Base-by-base conservation (phyloP, 1,284 basidiomycete genomes). In the Pascua guehoae region DNA sequence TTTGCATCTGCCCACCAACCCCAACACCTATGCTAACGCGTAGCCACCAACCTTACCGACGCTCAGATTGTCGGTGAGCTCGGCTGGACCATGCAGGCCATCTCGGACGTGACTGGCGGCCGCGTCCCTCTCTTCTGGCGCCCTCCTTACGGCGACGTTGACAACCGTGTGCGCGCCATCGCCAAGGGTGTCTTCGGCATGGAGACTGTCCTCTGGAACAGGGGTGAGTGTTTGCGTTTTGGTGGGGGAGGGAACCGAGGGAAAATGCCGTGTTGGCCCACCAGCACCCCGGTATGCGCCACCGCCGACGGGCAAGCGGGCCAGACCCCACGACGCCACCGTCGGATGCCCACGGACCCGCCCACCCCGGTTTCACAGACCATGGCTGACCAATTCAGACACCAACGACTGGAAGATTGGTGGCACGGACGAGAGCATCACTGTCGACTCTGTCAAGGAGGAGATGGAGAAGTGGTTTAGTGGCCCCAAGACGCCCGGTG, bases 21-120 rank as follows among this genome's bases (percentile, higher is more conserved):
- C n/a, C n/a, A n/a, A n/a, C n/a, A n/a, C n/a, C n/a, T n/a, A n/a
- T n/a, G n/a, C n/a, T n/a, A n/a, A n/a, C n/a, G n/a, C n/a, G n/a
- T n/a, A 70, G 67, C 79, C 53, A 82, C 82, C 42, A 80, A 79
- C 5, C 70, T 81, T 18, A 76, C 80, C 50, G 83, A 84, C 72
- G 81, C 82, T 65, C 68, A 81, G 57, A 79, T 84, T 53, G 73
- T 83, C 10, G 80, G 77, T 53, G 81, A 83, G 68, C 77, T 84
- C 44, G 81, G 79, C 37, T 79, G 75, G 76, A 78, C 78, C 8
- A 72, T 73, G 63, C 72, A 77, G 61, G 73, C 75, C 57, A 75
- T 76, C 51, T 58, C 65, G 41, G 75, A 77, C 61, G 59, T 74
- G 16, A 75, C 66, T 40, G 73, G 72, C 53, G 78, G 68, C 43